A percentile compares a stretch with the other conserved stretches of the same genome.
These are phyloP conservation scores for Peribolospora baueri DNA, from an alignment of 768 basidiomycete species.

Conservation along the genomic window DNA sequence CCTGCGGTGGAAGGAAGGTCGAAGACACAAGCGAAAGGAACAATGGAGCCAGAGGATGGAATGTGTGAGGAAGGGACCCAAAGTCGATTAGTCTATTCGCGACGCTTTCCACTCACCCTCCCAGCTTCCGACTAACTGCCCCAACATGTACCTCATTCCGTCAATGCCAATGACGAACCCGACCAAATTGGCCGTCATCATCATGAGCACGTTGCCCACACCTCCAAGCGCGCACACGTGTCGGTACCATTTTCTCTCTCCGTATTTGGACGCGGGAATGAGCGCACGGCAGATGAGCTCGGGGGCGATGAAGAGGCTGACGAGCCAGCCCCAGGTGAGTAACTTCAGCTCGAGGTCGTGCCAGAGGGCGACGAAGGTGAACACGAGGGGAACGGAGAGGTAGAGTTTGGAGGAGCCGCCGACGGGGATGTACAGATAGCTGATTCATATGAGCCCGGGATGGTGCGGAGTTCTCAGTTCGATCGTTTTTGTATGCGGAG, in stretches of 20 bases:
- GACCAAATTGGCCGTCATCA: conserved; percentile 80
- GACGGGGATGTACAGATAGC: conserved; percentile 83
- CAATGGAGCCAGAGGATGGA: not conserved
- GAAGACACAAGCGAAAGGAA: not conserved
- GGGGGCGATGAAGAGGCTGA: conserved; percentile 69
- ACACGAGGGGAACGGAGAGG: conserved; percentile 49
- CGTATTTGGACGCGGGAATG: conserved; percentile 30
- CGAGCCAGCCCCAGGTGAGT: conserved; percentile 89
- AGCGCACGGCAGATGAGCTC: conserved; percentile 36
- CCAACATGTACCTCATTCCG: conserved; percentile 42
- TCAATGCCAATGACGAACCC: conserved; percentile 83
- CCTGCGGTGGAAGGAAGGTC: conserved; percentile 24
- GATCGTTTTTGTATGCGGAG: not conserved
- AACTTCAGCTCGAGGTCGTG: conserved; percentile 74
- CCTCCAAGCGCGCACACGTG: conserved; percentile 63
- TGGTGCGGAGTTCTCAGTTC: not conserved
- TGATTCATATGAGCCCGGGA: conserved; percentile 16
- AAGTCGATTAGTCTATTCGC: not conserved
- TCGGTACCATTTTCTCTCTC: conserved; percentile 47
- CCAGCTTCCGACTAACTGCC: conserved; percentile 36
- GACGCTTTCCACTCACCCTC: conserved; percentile 28
- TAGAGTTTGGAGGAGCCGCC: conserved; percentile 40
- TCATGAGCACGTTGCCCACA: conserved; percentile 56
- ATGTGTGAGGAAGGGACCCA: not conserved
- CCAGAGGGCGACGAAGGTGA: conserved; percentile 94